These are phyloP conservation scores for Crucibulum parvulum DNA, from an alignment of 1,284 basidiomycete species.

Conservation along the genomic window DNA sequence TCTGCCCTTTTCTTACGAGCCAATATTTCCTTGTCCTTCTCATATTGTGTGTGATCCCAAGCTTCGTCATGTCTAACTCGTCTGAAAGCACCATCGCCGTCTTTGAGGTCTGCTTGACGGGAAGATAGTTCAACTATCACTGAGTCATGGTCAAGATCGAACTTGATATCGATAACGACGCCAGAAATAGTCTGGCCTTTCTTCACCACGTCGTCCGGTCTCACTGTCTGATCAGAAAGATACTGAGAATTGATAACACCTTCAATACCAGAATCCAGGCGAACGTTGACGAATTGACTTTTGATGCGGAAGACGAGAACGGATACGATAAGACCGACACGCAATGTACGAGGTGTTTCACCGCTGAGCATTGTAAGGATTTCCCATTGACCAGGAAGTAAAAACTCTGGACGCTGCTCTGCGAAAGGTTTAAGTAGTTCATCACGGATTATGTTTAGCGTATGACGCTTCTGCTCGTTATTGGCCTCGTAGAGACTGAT, in stretches of 20 bases:
- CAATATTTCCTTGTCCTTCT: conserved; percentile 79
- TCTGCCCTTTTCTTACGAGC: conserved; percentile 87
- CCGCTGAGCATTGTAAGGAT: conserved; percentile 96
- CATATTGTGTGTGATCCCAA: conserved; percentile 74
- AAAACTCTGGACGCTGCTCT: conserved; percentile 80
- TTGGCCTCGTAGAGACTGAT: conserved; percentile 88
- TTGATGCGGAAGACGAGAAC: conserved; percentile 74
- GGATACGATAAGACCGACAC: conserved; percentile 85
- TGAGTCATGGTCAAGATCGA: conserved; percentile 66
- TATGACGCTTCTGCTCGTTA: conserved; percentile 87
- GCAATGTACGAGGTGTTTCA: conserved; percentile 85
- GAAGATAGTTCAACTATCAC: conserved; percentile 85
- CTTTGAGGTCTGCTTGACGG: conserved; percentile 71
- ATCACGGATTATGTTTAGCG: conserved; percentile 86
- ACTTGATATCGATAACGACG: conserved; percentile 78
- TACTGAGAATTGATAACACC: conserved; percentile 79
- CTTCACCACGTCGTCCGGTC: conserved; percentile 58
- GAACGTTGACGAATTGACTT: conserved; percentile 61
- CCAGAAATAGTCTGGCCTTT: conserved; percentile 85
- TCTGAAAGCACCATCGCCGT: conserved; percentile 72
- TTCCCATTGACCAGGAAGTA: conserved; percentile 77
- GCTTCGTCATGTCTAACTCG: conserved; percentile 66
- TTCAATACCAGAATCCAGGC: conserved; percentile 93
- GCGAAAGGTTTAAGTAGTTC: conserved; percentile 90
- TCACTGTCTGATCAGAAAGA: conserved; percentile 57